phyloP scores from a whole-genome alignment of 1,139 yeast genomes.

The Suhomyces bribrorum region DNA sequence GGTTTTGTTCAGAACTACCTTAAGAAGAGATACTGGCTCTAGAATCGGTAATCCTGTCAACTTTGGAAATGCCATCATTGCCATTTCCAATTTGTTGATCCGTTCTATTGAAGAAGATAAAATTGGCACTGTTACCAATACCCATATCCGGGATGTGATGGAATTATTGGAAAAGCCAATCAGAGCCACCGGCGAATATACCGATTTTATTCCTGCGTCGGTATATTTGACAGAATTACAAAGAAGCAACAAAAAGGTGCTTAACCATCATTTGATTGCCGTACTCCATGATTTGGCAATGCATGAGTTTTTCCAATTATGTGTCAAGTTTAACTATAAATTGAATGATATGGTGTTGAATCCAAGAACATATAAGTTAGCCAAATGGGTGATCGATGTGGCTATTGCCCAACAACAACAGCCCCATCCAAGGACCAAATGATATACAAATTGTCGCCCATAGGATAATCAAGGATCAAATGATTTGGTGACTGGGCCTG shows the following conservation, averaged over 20 bases:
- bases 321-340: slow-evolving; percentile 60
- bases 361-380: slow-evolving; percentile 63
- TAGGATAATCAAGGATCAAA: too few relatives aligned
- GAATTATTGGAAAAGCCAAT: slow-evolving; percentile 62
- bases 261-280: slow-evolving; percentile 46
- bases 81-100: slow-evolving; percentile 57
- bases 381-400: slow-evolving; percentile 70
- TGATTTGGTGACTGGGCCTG: too few relatives aligned
- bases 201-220: slow-evolving; percentile 45
- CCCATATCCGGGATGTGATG: slow-evolving; percentile 56
- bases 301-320: slow-evolving; percentile 63
- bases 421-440: slow-evolving; percentile 13
- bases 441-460: neutral
- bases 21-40: slow-evolving; percentile 58
- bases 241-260: slow-evolving; percentile 19
- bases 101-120: slow-evolving; percentile 67
- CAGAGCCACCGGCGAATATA: slow-evolving; percentile 40
- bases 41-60: slow-evolving; percentile 59
- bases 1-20: slow-evolving; percentile 46
- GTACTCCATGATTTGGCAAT: slow-evolving; percentile 63
- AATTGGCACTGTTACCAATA: slow-evolving; percentile 46
- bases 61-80: slow-evolving; percentile 64
- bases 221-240: slow-evolving; percentile 42
- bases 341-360: slow-evolving; percentile 63
- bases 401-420: slow-evolving; percentile 55